Base-by-base conservation (phyloP, 2,329 filamentous ascomycete genomes). In the Chaetomium globosum region DNA sequence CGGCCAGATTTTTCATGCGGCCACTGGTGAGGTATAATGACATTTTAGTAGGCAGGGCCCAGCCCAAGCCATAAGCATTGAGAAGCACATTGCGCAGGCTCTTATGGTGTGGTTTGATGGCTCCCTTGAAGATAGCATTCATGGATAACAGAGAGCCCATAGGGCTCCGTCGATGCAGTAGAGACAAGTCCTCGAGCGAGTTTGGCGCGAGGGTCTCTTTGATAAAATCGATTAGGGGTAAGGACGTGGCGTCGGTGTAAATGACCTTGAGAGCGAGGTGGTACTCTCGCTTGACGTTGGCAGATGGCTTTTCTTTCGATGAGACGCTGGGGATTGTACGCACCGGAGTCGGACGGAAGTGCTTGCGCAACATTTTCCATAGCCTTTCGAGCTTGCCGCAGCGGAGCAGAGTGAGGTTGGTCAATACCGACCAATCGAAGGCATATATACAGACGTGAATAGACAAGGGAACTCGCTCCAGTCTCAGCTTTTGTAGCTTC, bases 161-260 rank as follows among this genome's bases (percentile, higher is more conserved):
- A 39, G 12, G 3, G 1, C 36, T 13, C 36, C 13, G 36, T 6
- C 36, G 12, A 39, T 19, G 6, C 36, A 4, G 36, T 12, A 39
- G 36, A 12, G 93, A 93, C 10, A 95, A 80, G 9, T 87, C 87
- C 75, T 95, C 89, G n/a, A 95, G 80, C 31, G 86, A 89, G 74
- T 95, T 91, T 0, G 91, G 91, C 23, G 88, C 88, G 46, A 95
- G 80, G 0, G 90, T 89, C 67, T 93, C 89, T 71, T 89, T 91
- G 67, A 95, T 81, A 73, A 95, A 94, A 1, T 82, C 81, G 61
- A 95, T 86, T 19, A 95, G 78, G 28, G 88, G 81, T 8, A 84
- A 80, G 0, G 90, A 90, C 2, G 90, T 88, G 13, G 82, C 83
- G 75, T 95, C 90, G 1, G 89, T 92, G 72, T 93, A 89, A 16